Evolutionary conservation across 2,329 filamentous ascomycete species (phyloP), one percentile per base, ranked within the genome.

Genomic region (Pestalotiopsis sp.): DNA sequence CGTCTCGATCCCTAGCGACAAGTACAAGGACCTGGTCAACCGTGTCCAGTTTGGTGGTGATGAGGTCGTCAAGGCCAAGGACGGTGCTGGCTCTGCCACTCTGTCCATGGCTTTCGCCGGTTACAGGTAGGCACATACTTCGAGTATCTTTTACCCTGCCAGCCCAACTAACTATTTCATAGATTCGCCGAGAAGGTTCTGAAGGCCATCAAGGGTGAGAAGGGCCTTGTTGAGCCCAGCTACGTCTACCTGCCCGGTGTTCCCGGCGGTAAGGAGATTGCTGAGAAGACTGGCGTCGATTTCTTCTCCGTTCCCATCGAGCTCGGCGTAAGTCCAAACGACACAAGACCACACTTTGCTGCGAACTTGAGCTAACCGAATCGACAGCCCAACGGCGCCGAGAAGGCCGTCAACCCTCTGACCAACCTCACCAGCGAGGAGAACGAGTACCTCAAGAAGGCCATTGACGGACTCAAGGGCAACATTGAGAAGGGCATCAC

Each of bases 41-140:
- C 94, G 96, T 85, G 93, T 98, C 68, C 96, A 99, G 83, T 98
- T 98, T 76, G 96, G 96, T 81, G 96, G 96, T 87, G 96, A 99
- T 76, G 94, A 97, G 86, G 94, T 97, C 72, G 94, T 97, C 81
- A 91, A 95, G 88, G 94, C 94, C 80, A 97, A 97, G 90, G 93
- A 96, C 74, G 94, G 94, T 77, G 91, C 91, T 79, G 94, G 94
- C 73, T 97, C 93, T 70, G 94, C 94, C 74, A 97, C 94, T 69
- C 88, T 97, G 67, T 97, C 94, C 76, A 97, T 97, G 94, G 94
- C 94, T 70, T 97, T 94, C 80, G 96, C 96, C 75, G 96, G 96
- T 75, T 98, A 91, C 90, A 92, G 94, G 92, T 95, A 84, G 74
- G 87, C 77, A 69, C 56, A 36, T 27, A 27, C 27, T 4, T 27